Base-by-base conservation (phyloP, 345 rosid species). In the Acer yangbiense region DNA sequence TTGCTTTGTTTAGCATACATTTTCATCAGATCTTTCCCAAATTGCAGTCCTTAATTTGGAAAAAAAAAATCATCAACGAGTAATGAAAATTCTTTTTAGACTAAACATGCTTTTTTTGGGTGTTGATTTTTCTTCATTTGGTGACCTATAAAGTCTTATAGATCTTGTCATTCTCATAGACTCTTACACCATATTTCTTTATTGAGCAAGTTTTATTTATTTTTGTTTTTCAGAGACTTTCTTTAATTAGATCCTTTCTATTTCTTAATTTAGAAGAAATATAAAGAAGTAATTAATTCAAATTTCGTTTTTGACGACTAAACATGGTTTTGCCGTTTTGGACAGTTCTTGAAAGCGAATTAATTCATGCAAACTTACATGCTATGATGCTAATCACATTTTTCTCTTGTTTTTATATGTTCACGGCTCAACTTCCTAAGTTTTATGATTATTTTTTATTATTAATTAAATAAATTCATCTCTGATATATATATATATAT, bases 351-450 rank as follows among this genome's bases (percentile, higher is more conserved):
- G 39, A 35, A 4, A 35, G 6, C 39, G 6, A 35, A 35, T 35
- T 35, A 73, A 39, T 50, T 66, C 64, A 75, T 75, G 72, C 71
- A 50, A 66, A 21, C 20, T 52, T 29, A 7, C 52, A 18, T 12
- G 63, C 25, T 23, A 23, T 23, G 25, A 23, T 23, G 25, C 35
- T 65, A 65, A n/a, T 35, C 39, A 35, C 6, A 4, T 35, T 35
- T 35, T 35, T 35, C 39, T 35, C 39, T 35, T 35, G 39, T 50
- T 11, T 11, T 4, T 17, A 17, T 57, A 6, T 57, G 23, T 57
- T 57, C 62, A 13, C n/a, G 2, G 23, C n/a, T 57, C n/a, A 0
- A 57, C 62, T 57, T n/a, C 25, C 9, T 57, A 57, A 6, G 21
- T 57, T 57, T 57, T 57, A 57, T 8, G 23, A 57, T 6, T 57